Base-by-base conservation (phyloP, 805 yeast genomes). In the Metschnikowia kunwiensis region DNA sequence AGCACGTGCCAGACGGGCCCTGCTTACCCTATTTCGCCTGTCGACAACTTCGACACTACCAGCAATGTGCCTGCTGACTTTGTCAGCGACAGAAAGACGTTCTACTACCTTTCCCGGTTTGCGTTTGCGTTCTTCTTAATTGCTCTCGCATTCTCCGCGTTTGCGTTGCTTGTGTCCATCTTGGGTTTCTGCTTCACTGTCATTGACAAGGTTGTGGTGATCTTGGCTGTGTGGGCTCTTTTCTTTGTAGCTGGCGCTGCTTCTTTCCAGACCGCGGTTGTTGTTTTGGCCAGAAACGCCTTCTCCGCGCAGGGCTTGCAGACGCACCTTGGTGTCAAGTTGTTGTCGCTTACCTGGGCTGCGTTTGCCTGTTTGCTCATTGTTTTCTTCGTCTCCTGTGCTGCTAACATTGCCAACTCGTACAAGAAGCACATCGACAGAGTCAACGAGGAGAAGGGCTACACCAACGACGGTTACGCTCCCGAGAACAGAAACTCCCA, bases 11-110 rank as follows among this genome's bases (percentile, higher is more conserved):
- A 60, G 30, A 57, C 71, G 28, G 76, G 78, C 10, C 83, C 96
- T 13, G 97, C 86, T n/a, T 80, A 72, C 62, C 87, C 96, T 27
- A 78, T 88, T 56, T 84, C 94, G 17, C 96, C 96, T 19, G 74
- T 61, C 30, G 78, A 77, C 51, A 86, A 86, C 65, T 87, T 87
- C 51, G 69, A 69, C 36, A 68, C 80, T 34, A 53, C 65, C 13
- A 50, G 49, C 2, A 71, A 67, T 40, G 71, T 82, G 21, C 88
- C 88, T 34, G 36, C 50, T 5, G 70, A 66, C 38, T 82, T 82
- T 37, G 55, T 74, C 43, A 55, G 56, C 36, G 68, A 73, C 60
- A 75, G 85, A 67, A 67, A 73, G 48, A 60, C 74, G 11, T 80
- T 68, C 61, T 82, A 66, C 64, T 82, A 78, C 61, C 64, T 82